Evolutionary conservation across 495 filamentous ascomycete species (phyloP), one percentile per base, ranked within the genome.

Genomic region (Xylaria bambusicola): DNA sequence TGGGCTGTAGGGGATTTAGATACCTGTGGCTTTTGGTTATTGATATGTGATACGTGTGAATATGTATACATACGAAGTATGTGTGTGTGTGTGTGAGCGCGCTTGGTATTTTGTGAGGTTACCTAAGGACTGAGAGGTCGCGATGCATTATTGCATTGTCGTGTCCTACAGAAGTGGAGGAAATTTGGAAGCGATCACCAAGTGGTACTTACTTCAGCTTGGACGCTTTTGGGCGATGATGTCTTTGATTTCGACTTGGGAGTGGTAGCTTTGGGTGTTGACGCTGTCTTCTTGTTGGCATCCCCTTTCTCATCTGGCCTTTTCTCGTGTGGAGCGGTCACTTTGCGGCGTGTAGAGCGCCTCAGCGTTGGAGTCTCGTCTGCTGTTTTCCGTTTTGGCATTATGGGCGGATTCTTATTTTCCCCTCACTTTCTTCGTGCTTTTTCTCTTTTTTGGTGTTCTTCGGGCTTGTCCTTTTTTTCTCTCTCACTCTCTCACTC

Each of bases 311-410:
- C 56, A 9, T 44, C n/a, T 18, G 24, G 33, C 10, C 17, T n/a
- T 5, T 41, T 36, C 20, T n/a, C n/a, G 8, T 23, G 20, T 40
- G 49, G 41, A 20, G 41, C 10, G 15, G 56, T 44, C 46, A 64
- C 21, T 48, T 66, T 69, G 36, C 50, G 64, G 61, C 71, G 68
- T 63, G 68, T 65, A 40, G 71, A 73, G 38, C 71, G 61, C 40
- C 71, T 63, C 41, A 66, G 58, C 26, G 45, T 27, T 18, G 52
- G 7, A 18, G 36, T 3, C 29, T 59, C 62, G 12, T 54, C 49
- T 1, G 44, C 47, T 18, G 74, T 70, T 53, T 77, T 78, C 41
- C 75, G 68, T 46, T 78, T 79, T 3, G 66, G 63, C 76, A 78
- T 78, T 4, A 9, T 26, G 26, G 42, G 10, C 15, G 31, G 18